A percentile compares a stretch with the other conserved stretches of the same genome.
Conservation (phyloP, 2,329 filamentous ascomycete genomes). For the Corinectria fuckeliana region DNA sequence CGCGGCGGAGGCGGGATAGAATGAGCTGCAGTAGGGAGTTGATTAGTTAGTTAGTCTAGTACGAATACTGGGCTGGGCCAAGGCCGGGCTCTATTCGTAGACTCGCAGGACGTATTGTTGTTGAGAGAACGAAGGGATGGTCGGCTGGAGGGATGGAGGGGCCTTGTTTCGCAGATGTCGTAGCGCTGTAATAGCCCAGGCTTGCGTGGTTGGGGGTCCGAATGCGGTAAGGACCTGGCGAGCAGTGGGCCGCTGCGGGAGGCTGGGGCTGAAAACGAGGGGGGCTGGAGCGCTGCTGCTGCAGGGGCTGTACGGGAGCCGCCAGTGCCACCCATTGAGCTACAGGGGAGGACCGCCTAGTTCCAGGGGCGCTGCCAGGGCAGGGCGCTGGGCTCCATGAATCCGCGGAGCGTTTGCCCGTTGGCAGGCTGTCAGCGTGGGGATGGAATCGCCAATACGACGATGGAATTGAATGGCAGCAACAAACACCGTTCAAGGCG, state of each 20-base stretch:
- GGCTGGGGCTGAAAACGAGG: conserved; percentile 41
- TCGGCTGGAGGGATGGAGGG: conserved; percentile 24
- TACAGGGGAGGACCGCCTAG: conserved; percentile 3
- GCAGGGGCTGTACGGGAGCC: conserved; percentile 32
- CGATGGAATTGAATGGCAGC: not conserved
- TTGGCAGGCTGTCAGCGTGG: conserved; percentile 13
- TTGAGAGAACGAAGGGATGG: conserved; percentile 24
- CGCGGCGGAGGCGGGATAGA: conserved; percentile 19
- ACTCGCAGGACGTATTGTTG: conserved; percentile 11
- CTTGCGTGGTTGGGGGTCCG: conserved; percentile 41
- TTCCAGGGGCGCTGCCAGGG: conserved; percentile 19
- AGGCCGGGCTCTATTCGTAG: too few relatives aligned
- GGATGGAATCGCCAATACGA: conserved; percentile 4
- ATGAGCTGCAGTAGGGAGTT: conserved; percentile 22
- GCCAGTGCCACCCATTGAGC: not conserved
- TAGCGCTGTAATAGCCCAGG: conserved; percentile 36
- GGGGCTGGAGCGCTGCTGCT: conserved; percentile 42
- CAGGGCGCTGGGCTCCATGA: too few relatives aligned
- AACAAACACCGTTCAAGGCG: not conserved
- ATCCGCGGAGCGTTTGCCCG: not conserved
- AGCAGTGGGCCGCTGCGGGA: conserved; percentile 34
- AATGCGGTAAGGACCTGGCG: conserved; percentile 31
- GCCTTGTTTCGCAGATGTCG: conserved; percentile 28
- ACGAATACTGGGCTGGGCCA: conserved; percentile 12
- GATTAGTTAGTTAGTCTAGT: conserved; percentile 10